Evolutionary conservation across 768 basidiomycete genomes (phyloP).

Genomic region (Boletus sp.): DNA sequence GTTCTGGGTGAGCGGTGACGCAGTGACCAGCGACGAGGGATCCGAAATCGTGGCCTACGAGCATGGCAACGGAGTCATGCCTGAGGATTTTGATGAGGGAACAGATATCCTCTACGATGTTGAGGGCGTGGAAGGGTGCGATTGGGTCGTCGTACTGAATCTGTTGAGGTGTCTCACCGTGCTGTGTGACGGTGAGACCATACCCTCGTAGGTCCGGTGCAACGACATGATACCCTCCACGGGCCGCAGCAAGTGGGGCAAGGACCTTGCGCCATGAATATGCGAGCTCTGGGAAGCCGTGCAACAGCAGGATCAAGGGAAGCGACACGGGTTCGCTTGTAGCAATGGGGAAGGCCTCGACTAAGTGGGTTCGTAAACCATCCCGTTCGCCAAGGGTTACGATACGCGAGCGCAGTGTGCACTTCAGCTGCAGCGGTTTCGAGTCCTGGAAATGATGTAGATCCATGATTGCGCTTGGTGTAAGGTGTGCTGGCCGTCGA

Average conservation of each 20-base stretch:
- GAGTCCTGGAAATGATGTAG: constrained; percentile 1
- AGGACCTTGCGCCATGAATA: constrained; percentile 66
- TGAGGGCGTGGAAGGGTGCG: constrained; percentile 48
- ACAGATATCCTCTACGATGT: constrained; percentile 50
- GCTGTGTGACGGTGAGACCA: constrained; percentile 40
- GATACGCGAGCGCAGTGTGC: constrained; percentile 37
- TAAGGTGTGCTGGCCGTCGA: background rate
- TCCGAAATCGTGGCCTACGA: constrained; percentile 64
- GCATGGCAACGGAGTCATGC: constrained; percentile 42
- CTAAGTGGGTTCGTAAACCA: constrained; percentile 40
- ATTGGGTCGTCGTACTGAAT: constrained; percentile 49
- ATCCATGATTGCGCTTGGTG: constrained; percentile 14
- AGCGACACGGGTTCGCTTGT: constrained; percentile 21
- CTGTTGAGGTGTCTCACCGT: constrained; percentile 12
- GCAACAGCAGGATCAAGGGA: constrained; percentile 56
- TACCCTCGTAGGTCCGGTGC: constrained; percentile 62
- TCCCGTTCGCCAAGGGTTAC: constrained; percentile 48
- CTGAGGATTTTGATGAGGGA: constrained; percentile 52
- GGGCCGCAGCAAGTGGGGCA: constrained; percentile 42
- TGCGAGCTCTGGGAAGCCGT: constrained; percentile 67
- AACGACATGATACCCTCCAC: constrained; percentile 54
- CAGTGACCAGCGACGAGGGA: constrained; percentile 52
- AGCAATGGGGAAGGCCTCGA: constrained; percentile 43
- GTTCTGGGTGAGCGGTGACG: constrained; percentile 52
- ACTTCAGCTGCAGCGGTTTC: constrained; percentile 27